These are phyloP conservation scores for Phaffomyces opuntiae DNA, from an alignment of 805 yeast genomes.

Conservation along the genomic window DNA sequence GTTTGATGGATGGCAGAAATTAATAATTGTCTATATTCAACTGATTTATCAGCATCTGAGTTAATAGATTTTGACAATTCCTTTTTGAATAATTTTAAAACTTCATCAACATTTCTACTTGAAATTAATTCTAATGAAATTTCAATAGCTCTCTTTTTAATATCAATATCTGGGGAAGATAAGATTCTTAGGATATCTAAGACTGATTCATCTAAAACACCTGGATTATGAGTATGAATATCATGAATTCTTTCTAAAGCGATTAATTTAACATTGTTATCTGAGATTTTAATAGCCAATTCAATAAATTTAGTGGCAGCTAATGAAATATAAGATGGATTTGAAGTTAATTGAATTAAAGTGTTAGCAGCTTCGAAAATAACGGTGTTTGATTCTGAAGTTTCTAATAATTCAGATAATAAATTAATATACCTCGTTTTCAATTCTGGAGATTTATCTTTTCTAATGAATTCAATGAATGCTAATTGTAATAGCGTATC, in stretches of 20 bases:
- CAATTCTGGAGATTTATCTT: conserved; percentile 62
- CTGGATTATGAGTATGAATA: conserved; percentile 68
- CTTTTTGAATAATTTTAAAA: conserved; percentile 83
- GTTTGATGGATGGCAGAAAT: conserved; percentile 84
- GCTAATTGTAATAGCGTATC: conserved; percentile 86
- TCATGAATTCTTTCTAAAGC: conserved; percentile 81
- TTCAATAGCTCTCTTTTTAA: conserved; percentile 79
- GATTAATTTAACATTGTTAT: conserved; percentile 88
- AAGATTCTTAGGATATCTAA: conserved; percentile 83
- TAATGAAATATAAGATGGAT: conserved; percentile 59
- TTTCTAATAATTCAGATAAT: conserved; percentile 64
- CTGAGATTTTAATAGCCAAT: conserved; percentile 87
- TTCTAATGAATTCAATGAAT: conserved; percentile 84
- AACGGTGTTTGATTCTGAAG: conserved; percentile 55
- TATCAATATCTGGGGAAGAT: conserved; percentile 85
- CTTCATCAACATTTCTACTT: conserved; percentile 88
- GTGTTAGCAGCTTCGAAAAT: conserved; percentile 90
- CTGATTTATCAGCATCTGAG: conserved; percentile 65
- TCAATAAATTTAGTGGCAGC: conserved; percentile 86
- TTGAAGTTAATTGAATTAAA: conserved; percentile 51
- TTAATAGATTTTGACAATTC: conserved; percentile 74
- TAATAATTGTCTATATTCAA: conserved; percentile 83
- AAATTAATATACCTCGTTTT: conserved; percentile 66
- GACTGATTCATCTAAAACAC: conserved; percentile 74
- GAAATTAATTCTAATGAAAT: conserved; percentile 77